Conservation (phyloP, 441 rosid species). For the Francoa sonchifolia region DNA sequence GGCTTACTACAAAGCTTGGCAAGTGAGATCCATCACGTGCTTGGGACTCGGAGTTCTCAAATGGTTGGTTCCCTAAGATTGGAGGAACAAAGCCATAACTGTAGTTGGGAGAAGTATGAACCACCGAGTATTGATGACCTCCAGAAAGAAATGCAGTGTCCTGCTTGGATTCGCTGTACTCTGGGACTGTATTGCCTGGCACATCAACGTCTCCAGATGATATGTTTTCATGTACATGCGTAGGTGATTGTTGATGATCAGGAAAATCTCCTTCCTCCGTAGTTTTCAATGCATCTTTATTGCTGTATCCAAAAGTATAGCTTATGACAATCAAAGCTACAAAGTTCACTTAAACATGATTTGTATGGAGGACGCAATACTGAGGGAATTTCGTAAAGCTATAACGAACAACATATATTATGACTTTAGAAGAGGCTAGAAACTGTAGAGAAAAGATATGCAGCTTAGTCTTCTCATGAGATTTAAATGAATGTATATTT, state of each 20-base stretch:
- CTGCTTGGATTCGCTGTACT: slow-evolving; percentile 48
- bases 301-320: slow-evolving; percentile 29
- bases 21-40: slow-evolving; percentile 59
- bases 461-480: too few relatives aligned
- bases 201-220: slow-evolving; percentile 39
- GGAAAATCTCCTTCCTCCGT: slow-evolving; percentile 41
- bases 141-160: slow-evolving; percentile 37
- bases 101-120: slow-evolving; percentile 54
- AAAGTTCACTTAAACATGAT: slow-evolving; percentile 10
- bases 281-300: slow-evolving; percentile 25
- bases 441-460: not conserved
- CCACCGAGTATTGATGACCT: slow-evolving; percentile 43
- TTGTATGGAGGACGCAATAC: not conserved
- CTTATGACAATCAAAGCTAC: slow-evolving; percentile 1
- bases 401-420: not conserved
- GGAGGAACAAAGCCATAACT: slow-evolving; percentile 58
- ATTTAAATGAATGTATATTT: too few relatives aligned
- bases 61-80: slow-evolving; percentile 44
- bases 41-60: slow-evolving; percentile 74
- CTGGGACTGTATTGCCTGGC: slow-evolving; percentile 27
- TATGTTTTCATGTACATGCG: slow-evolving; percentile 36
- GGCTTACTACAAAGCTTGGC: slow-evolving; percentile 67
- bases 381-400: too few relatives aligned
- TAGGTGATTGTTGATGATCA: slow-evolving; percentile 36
- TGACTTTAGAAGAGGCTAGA: not conserved